Conservation (phyloP, 2,329 filamentous ascomycete species). For the Rachicladosporium sp. region DNA sequence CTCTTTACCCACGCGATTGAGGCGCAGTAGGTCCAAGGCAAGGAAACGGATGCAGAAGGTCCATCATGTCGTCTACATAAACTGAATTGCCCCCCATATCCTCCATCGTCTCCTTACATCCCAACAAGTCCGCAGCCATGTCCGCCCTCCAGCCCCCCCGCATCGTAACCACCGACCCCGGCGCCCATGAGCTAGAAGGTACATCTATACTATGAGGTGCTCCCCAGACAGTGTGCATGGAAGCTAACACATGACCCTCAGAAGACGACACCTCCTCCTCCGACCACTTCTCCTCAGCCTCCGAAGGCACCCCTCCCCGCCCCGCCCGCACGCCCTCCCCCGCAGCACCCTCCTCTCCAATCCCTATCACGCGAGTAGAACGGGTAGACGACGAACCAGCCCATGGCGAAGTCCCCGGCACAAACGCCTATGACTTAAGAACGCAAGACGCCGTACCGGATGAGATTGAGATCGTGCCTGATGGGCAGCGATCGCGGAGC, state of each 20-base stretch:
- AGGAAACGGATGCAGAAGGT: no score
- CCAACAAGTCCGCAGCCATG: slow-evolving; percentile 11
- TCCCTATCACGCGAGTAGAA: slow-evolving; percentile 51
- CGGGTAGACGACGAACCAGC: slow-evolving; percentile 46
- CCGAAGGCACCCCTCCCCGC: slow-evolving; percentile 37
- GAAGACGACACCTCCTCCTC: slow-evolving; percentile 28
- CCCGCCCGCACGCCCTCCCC: slow-evolving; percentile 25
- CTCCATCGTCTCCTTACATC: neutral
- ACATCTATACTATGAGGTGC: neutral
- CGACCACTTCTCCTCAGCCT: slow-evolving; percentile 55
- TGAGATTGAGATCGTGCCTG: slow-evolving; percentile 47
- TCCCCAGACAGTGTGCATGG: neutral
- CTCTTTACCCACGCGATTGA: no score
- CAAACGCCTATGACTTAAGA: slow-evolving; percentile 46
- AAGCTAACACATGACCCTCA: slow-evolving; percentile 6
- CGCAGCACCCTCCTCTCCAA: slow-evolving; percentile 33
- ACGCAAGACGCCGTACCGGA: slow-evolving; percentile 50
- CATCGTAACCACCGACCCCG: slow-evolving; percentile 19
- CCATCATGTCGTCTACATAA: no score
- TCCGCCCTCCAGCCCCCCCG: slow-evolving; percentile 18
- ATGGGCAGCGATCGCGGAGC: slow-evolving; percentile 29
- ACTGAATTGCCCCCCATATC: neutral
- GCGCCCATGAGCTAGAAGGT: slow-evolving; percentile 15
- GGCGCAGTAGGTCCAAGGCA: no score
- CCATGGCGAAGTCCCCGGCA: slow-evolving; percentile 51